Evolutionary conservation across 306 rosid genomes (phyloP), one percentile per base, ranked within the genome.

Genomic region (Castanea sativa): DNA sequence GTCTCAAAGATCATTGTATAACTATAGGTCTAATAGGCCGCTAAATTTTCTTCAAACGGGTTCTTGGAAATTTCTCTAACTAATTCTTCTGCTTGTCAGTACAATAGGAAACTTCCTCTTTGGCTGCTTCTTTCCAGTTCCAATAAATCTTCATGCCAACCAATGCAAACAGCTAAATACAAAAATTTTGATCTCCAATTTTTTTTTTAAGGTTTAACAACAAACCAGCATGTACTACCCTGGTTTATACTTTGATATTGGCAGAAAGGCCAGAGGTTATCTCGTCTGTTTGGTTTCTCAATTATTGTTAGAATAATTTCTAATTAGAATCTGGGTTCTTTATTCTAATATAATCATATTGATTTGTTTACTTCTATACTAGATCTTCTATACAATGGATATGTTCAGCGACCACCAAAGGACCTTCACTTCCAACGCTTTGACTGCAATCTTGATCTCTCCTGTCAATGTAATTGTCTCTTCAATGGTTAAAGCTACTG

Each of bases 211-310:
- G 67, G 64, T 68, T n/a, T 60, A 60, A 75, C 56, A 51, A 71
- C 67, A 84, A 88, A 90, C 88, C 87, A 84, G 84, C 79, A 80
- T 33, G 64, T 70, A 78, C 82, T 70, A 78, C 77, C 88, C 90
- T 0, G 91, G 97, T 71, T 60, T 78, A 71, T 88, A 76, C 80
- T 90, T 68, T 69, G 88, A 83, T 60, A 82, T 90, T 73, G 94
- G 97, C 35, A 87, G 85, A 83, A 88, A 84, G 59, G 94, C 94
- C 76, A 88, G 80, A 92, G 94, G 97, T 92, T 45, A 77, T n/a
- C 65, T 72, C 69, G 76, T 33, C 32, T 79, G 7, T 1, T 71
- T 38, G 33, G 53, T 18, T 75, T 74, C 56, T 71, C 33, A 49
- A 38, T 32, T 16, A 63, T 4, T 8, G 11, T 57, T 74, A 9